Evolutionary conservation across 352 stramenopile species (phyloP).

Genomic region (Phytophthora multivora): DNA sequence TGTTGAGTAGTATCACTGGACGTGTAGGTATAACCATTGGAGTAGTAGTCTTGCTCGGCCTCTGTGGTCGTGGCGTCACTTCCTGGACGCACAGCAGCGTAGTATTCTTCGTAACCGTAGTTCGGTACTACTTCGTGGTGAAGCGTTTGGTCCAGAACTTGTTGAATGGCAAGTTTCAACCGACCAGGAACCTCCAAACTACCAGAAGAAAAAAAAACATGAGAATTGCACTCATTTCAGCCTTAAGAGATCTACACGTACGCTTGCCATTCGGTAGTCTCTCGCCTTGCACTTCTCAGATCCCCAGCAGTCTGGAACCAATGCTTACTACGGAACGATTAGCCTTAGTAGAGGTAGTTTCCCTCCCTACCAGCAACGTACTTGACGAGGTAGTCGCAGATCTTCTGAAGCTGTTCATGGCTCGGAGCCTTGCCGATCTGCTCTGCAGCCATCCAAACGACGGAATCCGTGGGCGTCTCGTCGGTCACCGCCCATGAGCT

Average conservation of each 20-base stretch:
- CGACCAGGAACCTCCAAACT: conserved; percentile 60
- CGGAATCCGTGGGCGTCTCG: conserved; percentile 38
- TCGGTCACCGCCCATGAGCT: conserved; percentile 32
- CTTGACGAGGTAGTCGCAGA: conserved; percentile 69
- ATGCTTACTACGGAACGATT: conserved; percentile 47
- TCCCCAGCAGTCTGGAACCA: conserved; percentile 73
- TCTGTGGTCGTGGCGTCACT: conserved; percentile 6
- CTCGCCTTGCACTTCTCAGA: conserved; percentile 47
- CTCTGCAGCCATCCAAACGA: conserved; percentile 62
- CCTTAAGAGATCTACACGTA: conserved; percentile 26
- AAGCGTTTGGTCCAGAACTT: conserved; percentile 51
- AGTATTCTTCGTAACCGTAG: conserved; percentile 36
- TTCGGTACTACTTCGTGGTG: conserved; percentile 6
- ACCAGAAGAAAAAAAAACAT: background rate
- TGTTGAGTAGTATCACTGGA: background rate
- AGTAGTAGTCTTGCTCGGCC: conserved; percentile 16
- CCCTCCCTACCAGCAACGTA: conserved; percentile 9
- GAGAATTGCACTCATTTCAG: background rate
- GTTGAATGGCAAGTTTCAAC: conserved; percentile 70
- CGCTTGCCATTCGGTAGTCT: conserved; percentile 55
- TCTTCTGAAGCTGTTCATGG: conserved; percentile 52
- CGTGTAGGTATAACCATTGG: conserved; percentile 21
- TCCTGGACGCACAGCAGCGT: conserved; percentile 19
- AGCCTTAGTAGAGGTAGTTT: conserved; percentile 1
- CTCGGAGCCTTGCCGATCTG: conserved; percentile 58